A percentile compares a stretch with the other conserved stretches of the same genome.
phyloP scores from a whole-genome alignment of 192 early-diverging fungal species.

The Coemansia sp. region DNA sequence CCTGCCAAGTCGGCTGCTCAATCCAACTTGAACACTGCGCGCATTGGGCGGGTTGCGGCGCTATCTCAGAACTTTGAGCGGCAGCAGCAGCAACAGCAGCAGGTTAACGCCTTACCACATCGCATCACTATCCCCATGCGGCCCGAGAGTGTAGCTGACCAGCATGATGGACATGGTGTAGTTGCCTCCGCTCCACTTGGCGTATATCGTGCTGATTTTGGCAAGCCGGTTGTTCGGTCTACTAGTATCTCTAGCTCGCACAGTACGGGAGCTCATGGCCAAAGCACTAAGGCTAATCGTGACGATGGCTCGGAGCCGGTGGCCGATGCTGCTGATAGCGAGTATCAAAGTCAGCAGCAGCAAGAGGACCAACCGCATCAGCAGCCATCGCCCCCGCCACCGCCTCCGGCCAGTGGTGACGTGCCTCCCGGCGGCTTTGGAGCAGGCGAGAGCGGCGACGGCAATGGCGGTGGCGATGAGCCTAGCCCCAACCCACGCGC shows the following conservation, averaged over 20 bases:
- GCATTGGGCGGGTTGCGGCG: slow-evolving; percentile 51
- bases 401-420: not conserved
- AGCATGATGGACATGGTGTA: not conserved
- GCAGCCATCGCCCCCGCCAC: not conserved
- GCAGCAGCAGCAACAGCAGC: slow-evolving; percentile 22
- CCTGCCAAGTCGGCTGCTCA: not conserved
- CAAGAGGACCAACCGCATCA: not conserved
- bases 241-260: slow-evolving; percentile 52
- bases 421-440: not conserved
- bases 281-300: slow-evolving; percentile 21
- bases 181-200: slow-evolving; percentile 38
- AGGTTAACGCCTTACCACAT: slow-evolving; percentile 1
- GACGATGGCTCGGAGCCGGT: not conserved
- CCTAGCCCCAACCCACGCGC: slow-evolving; percentile 31
- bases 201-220: slow-evolving; percentile 1
- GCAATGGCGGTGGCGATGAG: slow-evolving; percentile 15
- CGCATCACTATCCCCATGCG: slow-evolving; percentile 33
- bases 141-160: slow-evolving; percentile 5
- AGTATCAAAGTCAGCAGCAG: not conserved
- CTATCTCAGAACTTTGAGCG: slow-evolving; percentile 55
- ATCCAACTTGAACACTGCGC: slow-evolving; percentile 16
- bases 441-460: slow-evolving; percentile 15
- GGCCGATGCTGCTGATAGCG: slow-evolving; percentile 1
- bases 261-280: slow-evolving; percentile 41
- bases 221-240: slow-evolving; percentile 31